Conservation (phyloP, 2,329 filamentous ascomycete species). For the Sarocladiaceae sp. region DNA sequence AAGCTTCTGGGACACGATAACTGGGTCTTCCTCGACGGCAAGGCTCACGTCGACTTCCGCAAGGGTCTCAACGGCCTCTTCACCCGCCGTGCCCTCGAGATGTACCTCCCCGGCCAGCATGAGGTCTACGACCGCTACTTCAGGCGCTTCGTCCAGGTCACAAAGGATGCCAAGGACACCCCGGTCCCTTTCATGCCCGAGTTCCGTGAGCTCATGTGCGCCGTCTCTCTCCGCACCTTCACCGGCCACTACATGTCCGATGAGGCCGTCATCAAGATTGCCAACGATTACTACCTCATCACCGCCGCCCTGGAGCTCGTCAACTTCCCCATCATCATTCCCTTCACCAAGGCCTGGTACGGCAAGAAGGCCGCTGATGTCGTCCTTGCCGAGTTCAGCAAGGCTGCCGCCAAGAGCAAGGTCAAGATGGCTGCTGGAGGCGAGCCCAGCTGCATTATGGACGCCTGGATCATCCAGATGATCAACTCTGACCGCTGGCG, state of each 20-base stretch:
- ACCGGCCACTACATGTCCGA: slow-evolving; percentile 93
- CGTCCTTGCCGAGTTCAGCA: slow-evolving; percentile 82
- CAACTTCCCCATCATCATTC: slow-evolving; percentile 95
- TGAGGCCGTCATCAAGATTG: slow-evolving; percentile 85
- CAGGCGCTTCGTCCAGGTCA: slow-evolving; percentile 68
- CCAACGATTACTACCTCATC: slow-evolving; percentile 94
- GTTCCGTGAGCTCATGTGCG: slow-evolving; percentile 92
- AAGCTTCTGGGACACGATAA: slow-evolving; percentile 89
- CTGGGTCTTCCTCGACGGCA: slow-evolving; percentile 97
- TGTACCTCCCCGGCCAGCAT: slow-evolving; percentile 87
- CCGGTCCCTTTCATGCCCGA: slow-evolving; percentile 82
- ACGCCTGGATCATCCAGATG: slow-evolving; percentile 88
- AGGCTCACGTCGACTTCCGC: slow-evolving; percentile 91
- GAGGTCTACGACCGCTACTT: slow-evolving; percentile 88
- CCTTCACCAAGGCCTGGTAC: slow-evolving; percentile 94
- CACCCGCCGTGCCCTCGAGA: slow-evolving; percentile 80
- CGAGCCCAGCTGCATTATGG: slow-evolving; percentile 86
- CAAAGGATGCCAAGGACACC: slow-evolving; percentile 63
- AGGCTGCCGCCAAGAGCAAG: slow-evolving; percentile 90
- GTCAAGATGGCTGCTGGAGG: slow-evolving; percentile 85
- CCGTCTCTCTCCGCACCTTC: slow-evolving; percentile 93
- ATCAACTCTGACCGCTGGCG: slow-evolving; percentile 77
- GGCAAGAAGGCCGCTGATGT: slow-evolving; percentile 93
- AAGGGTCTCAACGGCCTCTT: slow-evolving; percentile 94
- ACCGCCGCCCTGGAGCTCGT: slow-evolving; percentile 93